Evolutionary conservation across 2,329 filamentous ascomycete genomes (phyloP).

Genomic region (Penicillium sp.): DNA sequence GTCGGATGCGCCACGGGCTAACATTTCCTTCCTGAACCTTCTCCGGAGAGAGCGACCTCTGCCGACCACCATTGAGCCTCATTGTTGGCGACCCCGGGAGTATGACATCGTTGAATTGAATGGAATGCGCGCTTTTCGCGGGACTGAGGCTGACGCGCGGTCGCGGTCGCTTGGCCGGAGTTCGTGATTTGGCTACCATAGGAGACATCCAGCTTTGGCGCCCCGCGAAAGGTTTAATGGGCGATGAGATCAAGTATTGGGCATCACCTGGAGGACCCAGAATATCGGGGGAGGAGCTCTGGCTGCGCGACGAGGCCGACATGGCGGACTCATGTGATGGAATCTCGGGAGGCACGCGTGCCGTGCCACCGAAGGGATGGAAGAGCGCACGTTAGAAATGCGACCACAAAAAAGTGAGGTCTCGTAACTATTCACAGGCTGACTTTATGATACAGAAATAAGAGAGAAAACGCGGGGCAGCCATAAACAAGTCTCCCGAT

Average conservation of each 20-base stretch:
- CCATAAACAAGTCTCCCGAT: slow-evolving; percentile 40
- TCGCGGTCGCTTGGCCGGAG: slow-evolving; percentile 15
- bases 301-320: slow-evolving; percentile 35
- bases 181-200: slow-evolving; percentile 24
- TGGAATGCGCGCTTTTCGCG: slow-evolving; percentile 38
- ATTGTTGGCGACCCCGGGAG: slow-evolving; percentile 39
- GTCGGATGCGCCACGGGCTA: slow-evolving; percentile 49
- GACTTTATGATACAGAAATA: slow-evolving; percentile 8
- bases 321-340: slow-evolving; percentile 21
- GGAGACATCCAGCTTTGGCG: slow-evolving; percentile 42
- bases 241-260: slow-evolving; percentile 44
- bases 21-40: slow-evolving; percentile 41
- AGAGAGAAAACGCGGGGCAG: slow-evolving; percentile 21
- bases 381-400: slow-evolving; percentile 21
- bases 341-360: slow-evolving; percentile 22
- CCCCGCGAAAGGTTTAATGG: slow-evolving; percentile 37
- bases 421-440: slow-evolving; percentile 4
- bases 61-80: slow-evolving; percentile 29
- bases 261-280: slow-evolving; percentile 43
- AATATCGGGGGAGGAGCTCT: slow-evolving; percentile 44
- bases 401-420: slow-evolving; percentile 4
- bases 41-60: slow-evolving; percentile 37
- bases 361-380: slow-evolving; percentile 24
- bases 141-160: slow-evolving; percentile 37
- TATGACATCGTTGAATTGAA: slow-evolving; percentile 43